phyloP scores from a whole-genome alignment of 805 yeast species.

The Wickerhamiella vanderwaltii region DNA sequence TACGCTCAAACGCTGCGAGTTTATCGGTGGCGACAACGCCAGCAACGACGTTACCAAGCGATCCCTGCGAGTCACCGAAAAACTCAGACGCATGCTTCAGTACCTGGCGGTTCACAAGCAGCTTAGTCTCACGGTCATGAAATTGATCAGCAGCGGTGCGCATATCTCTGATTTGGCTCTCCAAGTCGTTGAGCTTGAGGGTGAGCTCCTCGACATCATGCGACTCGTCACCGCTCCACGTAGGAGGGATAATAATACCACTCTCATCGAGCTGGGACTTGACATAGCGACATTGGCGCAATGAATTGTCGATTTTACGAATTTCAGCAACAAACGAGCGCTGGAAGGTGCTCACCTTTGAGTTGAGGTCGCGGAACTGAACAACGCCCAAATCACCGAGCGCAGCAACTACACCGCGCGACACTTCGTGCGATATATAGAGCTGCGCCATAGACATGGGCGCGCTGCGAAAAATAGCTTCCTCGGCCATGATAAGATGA shows the following conservation, averaged over 20 bases:
- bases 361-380: constrained; percentile 82
- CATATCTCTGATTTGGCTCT: constrained; percentile 61
- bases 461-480: constrained; percentile 56
- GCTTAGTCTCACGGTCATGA: constrained; percentile 46
- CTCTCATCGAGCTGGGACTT: constrained; percentile 25
- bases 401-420: constrained; percentile 74
- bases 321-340: constrained; percentile 82
- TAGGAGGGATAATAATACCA: constrained; percentile 25
- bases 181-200: constrained; percentile 51
- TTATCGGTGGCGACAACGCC: constrained; percentile 74
- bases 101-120: constrained; percentile 62
- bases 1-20: constrained; percentile 59
- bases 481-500: constrained; percentile 13
- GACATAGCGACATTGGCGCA: constrained; percentile 57
- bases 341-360: constrained; percentile 72
- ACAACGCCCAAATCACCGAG: constrained; percentile 77
- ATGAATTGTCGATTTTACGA: constrained; percentile 70
- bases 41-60: constrained; percentile 39
- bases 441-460: constrained; percentile 90
- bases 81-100: constrained; percentile 34
- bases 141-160: constrained; percentile 56
- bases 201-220: constrained; percentile 34
- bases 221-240: constrained; percentile 36
- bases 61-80: constrained; percentile 32
- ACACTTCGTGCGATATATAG: constrained; percentile 79